A percentile compares a stretch with the other conserved stretches of the same genome.
phyloP scores from a whole-genome alignment of 495 filamentous ascomycete species.

The Pyronema omphalodes region DNA sequence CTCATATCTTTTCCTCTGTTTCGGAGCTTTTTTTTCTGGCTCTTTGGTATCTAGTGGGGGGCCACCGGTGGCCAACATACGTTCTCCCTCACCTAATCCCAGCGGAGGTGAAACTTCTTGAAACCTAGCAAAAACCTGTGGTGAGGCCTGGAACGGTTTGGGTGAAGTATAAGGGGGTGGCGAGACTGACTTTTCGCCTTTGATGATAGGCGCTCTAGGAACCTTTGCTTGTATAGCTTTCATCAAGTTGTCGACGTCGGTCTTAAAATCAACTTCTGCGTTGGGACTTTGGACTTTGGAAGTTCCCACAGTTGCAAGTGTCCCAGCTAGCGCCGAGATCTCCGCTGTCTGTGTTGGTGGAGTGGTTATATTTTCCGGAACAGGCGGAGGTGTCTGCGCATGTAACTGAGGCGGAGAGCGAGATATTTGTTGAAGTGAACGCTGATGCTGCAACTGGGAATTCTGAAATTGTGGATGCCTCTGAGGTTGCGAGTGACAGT shows the following conservation, averaged over 20 bases:
- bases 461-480: not conserved
- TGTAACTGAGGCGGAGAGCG: no score
- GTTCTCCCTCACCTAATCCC: not conserved
- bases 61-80: not conserved
- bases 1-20: conserved; percentile 45
- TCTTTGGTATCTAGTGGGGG: conserved; percentile 9
- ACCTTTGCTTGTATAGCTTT: conserved; percentile 66
- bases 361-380: conserved; percentile 1
- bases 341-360: conserved; percentile 5
- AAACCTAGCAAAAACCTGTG: no score
- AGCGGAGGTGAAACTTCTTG: not conserved
- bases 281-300: conserved; percentile 20
- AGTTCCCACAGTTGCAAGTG: conserved; percentile 4
- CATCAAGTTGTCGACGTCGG: conserved; percentile 79
- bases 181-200: conserved; percentile 12
- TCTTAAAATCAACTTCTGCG: conserved; percentile 46
- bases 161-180: conserved; percentile 1
- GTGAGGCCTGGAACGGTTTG: no score
- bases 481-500: not conserved
- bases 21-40: conserved; percentile 25
- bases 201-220: not conserved
- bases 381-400: not conserved
- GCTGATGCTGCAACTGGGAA: not conserved
- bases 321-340: not conserved
- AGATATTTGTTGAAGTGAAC: no score